Conservation (phyloP, 495 filamentous ascomycete genomes). For the Aspergillus biplanus region DNA sequence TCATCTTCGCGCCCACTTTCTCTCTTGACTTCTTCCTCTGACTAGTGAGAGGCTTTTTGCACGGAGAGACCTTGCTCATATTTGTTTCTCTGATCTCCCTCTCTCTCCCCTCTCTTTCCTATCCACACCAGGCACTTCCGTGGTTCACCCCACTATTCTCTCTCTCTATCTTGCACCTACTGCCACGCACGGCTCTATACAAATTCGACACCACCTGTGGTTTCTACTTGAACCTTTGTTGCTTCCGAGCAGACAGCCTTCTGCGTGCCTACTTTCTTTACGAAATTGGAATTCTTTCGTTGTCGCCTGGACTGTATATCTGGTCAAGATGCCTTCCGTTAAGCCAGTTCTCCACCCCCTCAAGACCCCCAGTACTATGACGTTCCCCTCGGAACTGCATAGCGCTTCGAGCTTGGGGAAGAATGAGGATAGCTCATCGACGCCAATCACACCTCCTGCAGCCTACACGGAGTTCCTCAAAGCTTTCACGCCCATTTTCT, state of each 20-base stretch:
- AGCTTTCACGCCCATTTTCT: conserved; percentile 69
- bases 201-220: neutral
- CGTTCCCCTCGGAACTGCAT: conserved; percentile 78
- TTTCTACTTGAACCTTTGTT: neutral
- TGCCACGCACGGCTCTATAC: conserved; percentile 16
- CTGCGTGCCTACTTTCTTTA: neutral
- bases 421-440: conserved; percentile 60
- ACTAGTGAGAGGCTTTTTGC: conserved; percentile 16
- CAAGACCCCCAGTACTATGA: conserved; percentile 75
- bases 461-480: conserved; percentile 94
- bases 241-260: neutral
- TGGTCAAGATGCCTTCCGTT: conserved; percentile 49
- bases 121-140: conserved; percentile 5
- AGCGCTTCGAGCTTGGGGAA: conserved; percentile 41
- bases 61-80: conserved; percentile 6
- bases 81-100: conserved; percentile 16
- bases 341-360: conserved; percentile 73
- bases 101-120: conserved; percentile 9
- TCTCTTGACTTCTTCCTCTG: conserved; percentile 17
- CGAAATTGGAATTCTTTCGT: neutral
- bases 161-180: conserved; percentile 16
- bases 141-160: conserved; percentile 14
- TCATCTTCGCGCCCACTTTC: conserved; percentile 14
- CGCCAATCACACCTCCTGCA: conserved; percentile 88
- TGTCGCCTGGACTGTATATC: neutral